A percentile compares a stretch with the other conserved stretches of the same genome.
Evolutionary conservation across 495 filamentous ascomycete species (phyloP).

Genomic region (Hyphodiscus hymeniophilus): DNA sequence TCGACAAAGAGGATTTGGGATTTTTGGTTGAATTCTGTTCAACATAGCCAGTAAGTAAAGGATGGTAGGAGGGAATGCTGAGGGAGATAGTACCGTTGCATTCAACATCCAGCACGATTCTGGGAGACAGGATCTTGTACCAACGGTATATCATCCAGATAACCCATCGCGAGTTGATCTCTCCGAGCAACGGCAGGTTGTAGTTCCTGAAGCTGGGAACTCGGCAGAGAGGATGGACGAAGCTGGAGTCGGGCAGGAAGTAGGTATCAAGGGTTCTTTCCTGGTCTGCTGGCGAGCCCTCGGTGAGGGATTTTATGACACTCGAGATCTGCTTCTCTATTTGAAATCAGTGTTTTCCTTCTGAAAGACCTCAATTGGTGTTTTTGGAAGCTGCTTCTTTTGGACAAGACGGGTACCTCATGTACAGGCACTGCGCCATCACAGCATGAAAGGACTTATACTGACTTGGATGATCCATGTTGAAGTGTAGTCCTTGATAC

Average conservation of each 20-base stretch:
- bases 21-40: constrained; percentile 56
- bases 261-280: constrained; percentile 53
- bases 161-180: constrained; percentile 47
- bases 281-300: constrained; percentile 56
- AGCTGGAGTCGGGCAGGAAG: constrained; percentile 61
- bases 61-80: neutral
- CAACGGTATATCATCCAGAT: constrained; percentile 69
- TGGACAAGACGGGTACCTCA: neutral
- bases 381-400: neutral
- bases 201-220: constrained; percentile 47
- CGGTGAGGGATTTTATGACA: constrained; percentile 59
- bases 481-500: neutral
- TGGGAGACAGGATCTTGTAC: constrained; percentile 77
- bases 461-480: constrained; percentile 27
- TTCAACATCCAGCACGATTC: constrained; percentile 59
- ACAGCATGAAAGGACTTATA: too few relatives aligned
- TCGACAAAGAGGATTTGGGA: constrained; percentile 60
- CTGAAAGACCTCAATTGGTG: neutral
- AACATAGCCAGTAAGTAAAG: constrained; percentile 2
- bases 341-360: neutral
- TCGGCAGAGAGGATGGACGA: constrained; percentile 75
- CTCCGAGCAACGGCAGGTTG: constrained; percentile 35
- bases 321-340: constrained; percentile 39
- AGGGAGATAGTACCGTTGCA: constrained; percentile 48
- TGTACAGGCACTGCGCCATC: neutral